Conservation (phyloP, 2,329 filamentous ascomycete genomes). For the Cercospora sp. region DNA sequence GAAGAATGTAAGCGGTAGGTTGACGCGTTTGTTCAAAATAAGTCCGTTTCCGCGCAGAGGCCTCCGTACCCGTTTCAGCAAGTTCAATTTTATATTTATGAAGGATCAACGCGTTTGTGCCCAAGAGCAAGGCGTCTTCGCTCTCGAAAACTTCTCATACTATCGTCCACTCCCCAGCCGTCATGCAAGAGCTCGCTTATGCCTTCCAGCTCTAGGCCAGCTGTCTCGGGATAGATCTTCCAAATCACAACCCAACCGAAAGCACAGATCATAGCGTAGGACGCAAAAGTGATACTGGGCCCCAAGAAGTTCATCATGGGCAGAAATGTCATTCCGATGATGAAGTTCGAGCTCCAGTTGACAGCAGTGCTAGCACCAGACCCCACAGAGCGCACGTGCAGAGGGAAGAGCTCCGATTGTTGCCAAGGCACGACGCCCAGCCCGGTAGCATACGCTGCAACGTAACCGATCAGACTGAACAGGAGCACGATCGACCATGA, state of each 20-base stretch:
- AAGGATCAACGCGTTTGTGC: neutral
- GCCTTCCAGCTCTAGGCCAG: conserved; percentile 77
- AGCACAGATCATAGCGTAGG: conserved; percentile 73
- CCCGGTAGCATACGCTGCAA: conserved; percentile 81
- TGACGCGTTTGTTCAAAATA: neutral
- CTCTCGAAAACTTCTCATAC: conserved; percentile 1
- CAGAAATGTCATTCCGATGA: conserved; percentile 82
- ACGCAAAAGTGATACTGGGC: conserved; percentile 73
- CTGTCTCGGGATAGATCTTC: conserved; percentile 82
- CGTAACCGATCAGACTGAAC: conserved; percentile 75
- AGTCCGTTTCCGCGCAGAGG: neutral
- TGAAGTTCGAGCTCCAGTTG: conserved; percentile 81
- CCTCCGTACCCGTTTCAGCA: neutral
- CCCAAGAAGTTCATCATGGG: conserved; percentile 78
- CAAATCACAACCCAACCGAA: conserved; percentile 63
- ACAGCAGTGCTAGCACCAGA: conserved; percentile 75
- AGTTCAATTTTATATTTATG: neutral
- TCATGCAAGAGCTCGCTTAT: conserved; percentile 68
- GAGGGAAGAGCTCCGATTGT: conserved; percentile 82
- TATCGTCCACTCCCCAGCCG: conserved; percentile 63
- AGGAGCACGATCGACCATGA: conserved; percentile 60
- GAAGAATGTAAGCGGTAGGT: neutral
- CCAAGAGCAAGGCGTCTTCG: neutral
- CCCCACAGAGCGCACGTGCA: conserved; percentile 70
- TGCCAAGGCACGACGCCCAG: conserved; percentile 95